Evolutionary conservation across 352 stramenopile genomes (phyloP).

Genomic region (Peronosclerospora sorghi): DNA sequence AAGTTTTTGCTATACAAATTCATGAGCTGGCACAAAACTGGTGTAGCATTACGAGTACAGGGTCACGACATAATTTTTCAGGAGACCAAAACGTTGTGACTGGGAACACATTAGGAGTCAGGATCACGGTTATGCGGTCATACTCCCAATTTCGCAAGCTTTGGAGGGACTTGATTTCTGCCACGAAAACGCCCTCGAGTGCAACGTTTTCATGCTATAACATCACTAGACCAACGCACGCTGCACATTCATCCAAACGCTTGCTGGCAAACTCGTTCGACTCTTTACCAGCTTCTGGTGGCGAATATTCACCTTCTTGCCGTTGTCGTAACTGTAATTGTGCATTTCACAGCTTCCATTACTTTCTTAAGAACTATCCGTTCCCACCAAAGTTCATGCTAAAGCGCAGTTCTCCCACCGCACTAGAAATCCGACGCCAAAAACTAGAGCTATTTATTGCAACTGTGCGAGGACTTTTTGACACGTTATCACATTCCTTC

Average conservation of each 20-base stretch:
- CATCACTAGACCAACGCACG: not conserved
- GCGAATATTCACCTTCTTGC: constrained; percentile 14
- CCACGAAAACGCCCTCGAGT: constrained; percentile 26
- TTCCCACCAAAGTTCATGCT: constrained; percentile 48
- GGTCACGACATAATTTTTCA: constrained; percentile 14
- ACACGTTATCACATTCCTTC: constrained; percentile 34
- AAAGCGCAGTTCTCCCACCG: constrained; percentile 22
- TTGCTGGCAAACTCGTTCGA: constrained; percentile 12
- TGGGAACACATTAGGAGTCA: constrained; percentile 3
- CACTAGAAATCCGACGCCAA: constrained; percentile 29
- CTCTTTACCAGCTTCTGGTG: not conserved
- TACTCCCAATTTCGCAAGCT: constrained; percentile 54
- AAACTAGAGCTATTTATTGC: constrained; percentile 44
- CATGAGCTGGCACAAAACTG: constrained; percentile 20
- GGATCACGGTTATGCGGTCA: constrained; percentile 27
- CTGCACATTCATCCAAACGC: not conserved
- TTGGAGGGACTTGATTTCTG: constrained; percentile 36
- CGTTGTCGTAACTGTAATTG: constrained; percentile 40
- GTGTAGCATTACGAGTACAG: constrained; percentile 20
- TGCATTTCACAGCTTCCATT: constrained; percentile 36
- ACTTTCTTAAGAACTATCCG: constrained; percentile 34
- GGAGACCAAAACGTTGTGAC: constrained; percentile 8
- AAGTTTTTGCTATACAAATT: constrained; percentile 16
- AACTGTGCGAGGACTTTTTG: constrained; percentile 35
- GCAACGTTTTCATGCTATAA: constrained; percentile 10